Conservation (phyloP, 75 land plant species). For the Selaginella moellendorffii region DNA sequence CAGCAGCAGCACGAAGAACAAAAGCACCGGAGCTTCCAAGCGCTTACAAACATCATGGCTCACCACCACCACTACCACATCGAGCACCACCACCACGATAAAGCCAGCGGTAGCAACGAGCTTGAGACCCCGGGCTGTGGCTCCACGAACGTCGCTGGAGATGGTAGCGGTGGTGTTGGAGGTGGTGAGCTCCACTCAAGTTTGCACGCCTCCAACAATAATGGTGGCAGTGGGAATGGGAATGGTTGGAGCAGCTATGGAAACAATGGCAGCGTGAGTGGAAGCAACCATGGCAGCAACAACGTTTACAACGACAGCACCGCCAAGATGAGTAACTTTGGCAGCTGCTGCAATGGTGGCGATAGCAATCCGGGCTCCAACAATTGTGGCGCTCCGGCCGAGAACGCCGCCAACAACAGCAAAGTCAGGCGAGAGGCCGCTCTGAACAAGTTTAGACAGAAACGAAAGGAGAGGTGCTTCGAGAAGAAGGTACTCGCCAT, state of each 20-base stretch:
- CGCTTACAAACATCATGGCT: neutral
- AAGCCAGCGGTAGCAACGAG: neutral
- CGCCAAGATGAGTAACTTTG: too few species aligned
- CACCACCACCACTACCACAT: constrained; percentile 34
- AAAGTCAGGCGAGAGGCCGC: constrained; percentile 77
- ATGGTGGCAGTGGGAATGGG: constrained; percentile 34
- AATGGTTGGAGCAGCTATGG: constrained; percentile 19
- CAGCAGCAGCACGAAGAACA: neutral
- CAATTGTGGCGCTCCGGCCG: constrained; percentile 13
- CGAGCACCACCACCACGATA: neutral
- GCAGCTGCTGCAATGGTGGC: constrained; percentile 30
- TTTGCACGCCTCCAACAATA: too few species aligned
- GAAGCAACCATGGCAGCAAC: constrained; percentile 68
- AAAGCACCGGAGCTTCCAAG: neutral
- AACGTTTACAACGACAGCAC: too few species aligned
- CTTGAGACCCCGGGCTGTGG: too few species aligned
- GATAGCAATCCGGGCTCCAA: constrained; percentile 25
- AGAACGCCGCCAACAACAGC: constrained; percentile 36
- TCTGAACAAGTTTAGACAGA: constrained; percentile 64
- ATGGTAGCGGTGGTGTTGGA: too few species aligned
- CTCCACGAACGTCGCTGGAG: constrained; percentile 31
- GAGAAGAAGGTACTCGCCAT: constrained; percentile 56
- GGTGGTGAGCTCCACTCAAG: too few species aligned
- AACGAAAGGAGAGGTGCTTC: constrained; percentile 75
- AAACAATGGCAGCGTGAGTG: constrained; percentile 48